Evolutionary conservation across 1,284 basidiomycete species (phyloP), one percentile per base, ranked within the genome.

Genomic region (Inonotus obliquus): DNA sequence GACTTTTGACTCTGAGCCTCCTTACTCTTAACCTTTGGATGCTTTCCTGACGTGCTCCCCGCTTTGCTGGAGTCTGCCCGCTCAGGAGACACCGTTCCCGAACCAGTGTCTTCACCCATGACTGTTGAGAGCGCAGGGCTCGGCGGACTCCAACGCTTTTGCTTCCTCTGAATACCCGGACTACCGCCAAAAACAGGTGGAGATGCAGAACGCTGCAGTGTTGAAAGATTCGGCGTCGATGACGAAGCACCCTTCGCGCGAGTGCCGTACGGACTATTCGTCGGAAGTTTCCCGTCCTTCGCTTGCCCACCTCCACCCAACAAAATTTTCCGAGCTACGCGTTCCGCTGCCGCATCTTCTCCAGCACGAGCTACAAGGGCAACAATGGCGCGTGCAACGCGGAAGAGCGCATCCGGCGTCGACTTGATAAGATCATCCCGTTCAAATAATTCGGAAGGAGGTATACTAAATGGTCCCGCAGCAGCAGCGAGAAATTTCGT

Each of bases 401-500:
- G 80, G 35, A 80, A 82, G 38, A 89, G 76, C 23, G 80, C 79
- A 66, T 88, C 85, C 39, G 79, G 75, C 23, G 62, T 59, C 21
- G 76, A 78, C 67, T 85, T 82, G 32, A 83, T 80, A 58, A 92
- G 77, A 70, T 92, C 89, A 67, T 90, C 86, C 10, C 78, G 77
- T 57, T 81, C 77, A 71, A 91, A 92, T 48, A 90, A 75, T 61
- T 87, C 85, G 60, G 84, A 81, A 29, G 81, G 73, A 32, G 79
- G 71, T 9, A 91, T 73, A 7, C 87, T 86, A 62, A 84, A 81
- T 32, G 82, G 35, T 1, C 54, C 80, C 11, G 87, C 80, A 65
- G 85, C 88, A 1, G 86, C 82, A 5, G 87, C 85, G 35, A 90
- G 77, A 69, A 92, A 92, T 71, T 83, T 86, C 32, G 85, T 83